Evolutionary conservation across 1,139 yeast species (phyloP).

Genomic region (Hyphopichia pseudoburtonii): DNA sequence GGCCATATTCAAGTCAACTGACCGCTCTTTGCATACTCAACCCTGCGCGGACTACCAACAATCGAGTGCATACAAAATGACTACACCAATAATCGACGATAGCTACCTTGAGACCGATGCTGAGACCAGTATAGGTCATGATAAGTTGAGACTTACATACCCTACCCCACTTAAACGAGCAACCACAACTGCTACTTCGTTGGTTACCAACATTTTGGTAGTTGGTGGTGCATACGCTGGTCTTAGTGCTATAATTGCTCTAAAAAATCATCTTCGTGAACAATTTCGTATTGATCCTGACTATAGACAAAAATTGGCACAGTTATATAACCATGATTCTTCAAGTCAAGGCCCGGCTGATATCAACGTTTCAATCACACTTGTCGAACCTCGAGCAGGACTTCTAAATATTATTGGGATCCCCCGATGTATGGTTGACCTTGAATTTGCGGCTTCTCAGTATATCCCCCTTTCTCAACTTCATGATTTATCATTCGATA

Average conservation of each 20-base stretch:
- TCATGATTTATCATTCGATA: slow-evolving; percentile 30
- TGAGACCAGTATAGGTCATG: no score
- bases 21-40: no score
- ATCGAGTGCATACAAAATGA: no score
- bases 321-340: no score
- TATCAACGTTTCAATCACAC: slow-evolving; percentile 31
- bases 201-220: slow-evolving; percentile 36
- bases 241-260: slow-evolving; percentile 37
- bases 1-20: no score
- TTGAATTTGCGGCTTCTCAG: slow-evolving; percentile 46
- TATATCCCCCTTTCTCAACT: slow-evolving; percentile 35
- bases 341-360: neutral
- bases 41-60: no score
- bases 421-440: slow-evolving; percentile 48
- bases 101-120: no score
- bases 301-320: neutral
- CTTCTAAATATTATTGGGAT: slow-evolving; percentile 52
- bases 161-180: neutral
- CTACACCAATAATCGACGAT: no score
- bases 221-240: slow-evolving; percentile 61
- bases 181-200: slow-evolving; percentile 8
- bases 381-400: slow-evolving; percentile 55
- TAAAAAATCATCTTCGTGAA: slow-evolving; percentile 29
- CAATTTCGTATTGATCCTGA: slow-evolving; percentile 5
- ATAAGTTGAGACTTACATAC: neutral